phyloP scores from a whole-genome alignment of 768 basidiomycete genomes.

The Clitopilus passeckerianus region DNA sequence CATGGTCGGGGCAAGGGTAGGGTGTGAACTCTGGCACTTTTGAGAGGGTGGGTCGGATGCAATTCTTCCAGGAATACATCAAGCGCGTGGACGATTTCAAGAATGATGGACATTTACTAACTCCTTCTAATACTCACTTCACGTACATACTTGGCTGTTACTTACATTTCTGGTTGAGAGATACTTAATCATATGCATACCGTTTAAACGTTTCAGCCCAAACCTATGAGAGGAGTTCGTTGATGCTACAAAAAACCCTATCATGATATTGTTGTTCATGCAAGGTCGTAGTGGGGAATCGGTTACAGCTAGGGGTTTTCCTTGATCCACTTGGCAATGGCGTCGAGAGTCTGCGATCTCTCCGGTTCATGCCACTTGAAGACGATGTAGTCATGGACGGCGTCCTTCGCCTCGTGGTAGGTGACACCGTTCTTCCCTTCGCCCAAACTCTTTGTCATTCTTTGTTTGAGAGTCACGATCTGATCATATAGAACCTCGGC shows the following conservation, averaged over 20 bases:
- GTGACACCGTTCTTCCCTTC: slow-evolving; percentile 35
- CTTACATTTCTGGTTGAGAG: neutral
- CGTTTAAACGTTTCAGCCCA: neutral
- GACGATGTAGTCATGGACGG: slow-evolving; percentile 47
- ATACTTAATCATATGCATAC: neutral
- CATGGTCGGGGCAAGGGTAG: neutral
- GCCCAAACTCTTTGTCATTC: slow-evolving; percentile 49
- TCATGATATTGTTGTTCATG: no score
- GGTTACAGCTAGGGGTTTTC: neutral
- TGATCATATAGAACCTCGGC: slow-evolving; percentile 56
- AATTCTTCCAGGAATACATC: neutral
- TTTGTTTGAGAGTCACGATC: slow-evolving; percentile 36
- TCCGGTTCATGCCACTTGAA: slow-evolving; percentile 52
- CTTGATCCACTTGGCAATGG: slow-evolving; percentile 44
- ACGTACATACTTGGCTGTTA: neutral
- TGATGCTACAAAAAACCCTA: no score
- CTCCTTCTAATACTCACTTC: neutral
- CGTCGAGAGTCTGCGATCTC: slow-evolving; percentile 38
- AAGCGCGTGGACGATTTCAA: neutral
- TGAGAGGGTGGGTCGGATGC: neutral
- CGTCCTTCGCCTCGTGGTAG: slow-evolving; percentile 47
- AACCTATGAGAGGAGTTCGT: no score
- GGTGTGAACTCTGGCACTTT: neutral
- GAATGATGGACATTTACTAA: neutral
- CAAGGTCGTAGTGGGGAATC: no score